Base-by-base conservation (phyloP, 805 yeast species). In the Candida caryicola region DNA sequence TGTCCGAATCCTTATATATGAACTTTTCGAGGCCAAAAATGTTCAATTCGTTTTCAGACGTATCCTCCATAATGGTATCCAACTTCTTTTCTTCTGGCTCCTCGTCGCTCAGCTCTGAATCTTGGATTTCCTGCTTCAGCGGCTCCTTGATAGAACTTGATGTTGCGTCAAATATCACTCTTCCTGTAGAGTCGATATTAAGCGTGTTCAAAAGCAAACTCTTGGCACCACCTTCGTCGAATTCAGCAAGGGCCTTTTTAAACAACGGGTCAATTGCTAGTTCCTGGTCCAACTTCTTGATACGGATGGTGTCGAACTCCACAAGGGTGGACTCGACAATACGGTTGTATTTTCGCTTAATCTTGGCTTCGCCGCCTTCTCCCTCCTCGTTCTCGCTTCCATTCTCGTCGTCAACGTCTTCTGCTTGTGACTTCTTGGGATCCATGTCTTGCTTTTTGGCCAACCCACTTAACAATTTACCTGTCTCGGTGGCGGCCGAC, bases 191-290 rank as follows among this genome's bases (percentile, higher is more conserved):
- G 49, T 82, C 82, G 12, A 79, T 66, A 43, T 70, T 69, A 31
- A 84, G 67, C 0, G 85, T 76, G 45, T 84, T 84, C 44, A 82
- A 55, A 30, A 84, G 59, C 34, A 85, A 63, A 42, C 85, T 77
- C 52, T 81, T 84, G 5, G 91, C 82, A 2, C 93, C 91, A 28
- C 90, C 90, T 62, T 84, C 91, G 55, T 85, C 93, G 49, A 84
- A 84, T 36, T 83, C 90, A 0, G 88, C 79, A 34, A 84, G 63
- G 0, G 87, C 83, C 51, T 81, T 82, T 48, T 81, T 82, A 58
- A 85, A 85, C 19, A 85, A 64, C 0, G 91, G 91, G 59, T 85
- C 91, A 26, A 82, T 79, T 25, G 73, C 73, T 16, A 81, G 58
- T 50, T 81, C 88, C 53, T 77, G 77, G 34, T 82, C 88, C 34